A percentile compares a stretch with the other conserved stretches of the same genome.
These are phyloP conservation scores for Mycena epipterygia DNA, from an alignment of 768 basidiomycete species.

Conservation along the genomic window DNA sequence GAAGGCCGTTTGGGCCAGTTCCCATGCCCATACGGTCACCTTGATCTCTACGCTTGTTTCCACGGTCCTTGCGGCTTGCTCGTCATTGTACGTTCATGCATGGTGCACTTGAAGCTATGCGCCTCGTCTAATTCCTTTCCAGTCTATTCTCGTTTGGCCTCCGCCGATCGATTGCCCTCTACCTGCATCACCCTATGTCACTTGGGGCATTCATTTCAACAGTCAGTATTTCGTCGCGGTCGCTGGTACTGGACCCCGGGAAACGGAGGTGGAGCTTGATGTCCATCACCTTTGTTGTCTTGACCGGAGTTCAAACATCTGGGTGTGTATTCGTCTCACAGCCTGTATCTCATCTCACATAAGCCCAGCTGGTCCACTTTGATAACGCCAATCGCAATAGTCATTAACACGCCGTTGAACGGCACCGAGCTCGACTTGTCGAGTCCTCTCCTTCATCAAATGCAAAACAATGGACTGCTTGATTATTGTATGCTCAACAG, in stretches of 20 bases:
- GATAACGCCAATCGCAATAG: not conserved
- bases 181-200: constrained; percentile 4
- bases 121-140: not conserved
- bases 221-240: not conserved
- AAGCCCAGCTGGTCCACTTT: constrained; percentile 1
- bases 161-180: not conserved
- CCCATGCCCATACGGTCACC: not conserved
- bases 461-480: not conserved
- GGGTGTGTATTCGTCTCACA: not conserved
- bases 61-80: not conserved
- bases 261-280: constrained; percentile 1
- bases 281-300: not conserved
- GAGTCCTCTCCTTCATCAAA: not conserved
- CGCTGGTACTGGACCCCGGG: not conserved
- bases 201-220: not conserved
- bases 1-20: too few species aligned
- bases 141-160: constrained; percentile 11
- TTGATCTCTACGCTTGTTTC: not conserved
- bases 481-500: not conserved
- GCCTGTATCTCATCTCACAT: not conserved
- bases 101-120: not conserved
- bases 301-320: constrained; percentile 7
- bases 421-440: constrained; percentile 13
- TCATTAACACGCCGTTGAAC: not conserved
- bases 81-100: constrained; percentile 3